phyloP scores from a whole-genome alignment of 352 stramenopile genomes.

The Halophytophthora batemanensis region DNA sequence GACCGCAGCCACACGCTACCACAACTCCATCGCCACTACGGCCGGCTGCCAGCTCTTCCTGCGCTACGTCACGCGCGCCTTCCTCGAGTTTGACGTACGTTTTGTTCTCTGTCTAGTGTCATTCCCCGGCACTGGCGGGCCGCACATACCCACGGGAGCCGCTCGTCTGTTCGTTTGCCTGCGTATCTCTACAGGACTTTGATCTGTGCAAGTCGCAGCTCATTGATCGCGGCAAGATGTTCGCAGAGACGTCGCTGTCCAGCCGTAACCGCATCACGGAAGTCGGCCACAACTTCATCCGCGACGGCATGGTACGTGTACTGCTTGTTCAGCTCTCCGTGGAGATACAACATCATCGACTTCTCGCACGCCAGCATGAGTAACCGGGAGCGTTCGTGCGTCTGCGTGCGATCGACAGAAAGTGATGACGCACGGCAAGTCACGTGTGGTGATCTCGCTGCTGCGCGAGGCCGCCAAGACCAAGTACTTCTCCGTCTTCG shows the following conservation, averaged over 20 bases:
- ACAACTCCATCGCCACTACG: conserved; percentile 89
- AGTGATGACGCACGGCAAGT: conserved; percentile 94
- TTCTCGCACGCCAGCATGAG: too few species aligned
- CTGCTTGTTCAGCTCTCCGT: neutral
- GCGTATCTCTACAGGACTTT: conserved; percentile 72
- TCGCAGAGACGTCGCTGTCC: conserved; percentile 90
- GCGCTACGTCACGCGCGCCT: conserved; percentile 91
- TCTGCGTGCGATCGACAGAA: conserved; percentile 27
- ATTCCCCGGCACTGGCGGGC: too few species aligned
- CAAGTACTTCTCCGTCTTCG: conserved; percentile 93
- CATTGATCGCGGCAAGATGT: conserved; percentile 90
- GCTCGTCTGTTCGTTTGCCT: neutral
- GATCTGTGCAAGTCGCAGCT: conserved; percentile 89
- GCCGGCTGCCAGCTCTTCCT: conserved; percentile 93
- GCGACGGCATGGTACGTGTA: conserved; percentile 82
- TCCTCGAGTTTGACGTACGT: conserved; percentile 84
- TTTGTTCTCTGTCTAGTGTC: too few species aligned
- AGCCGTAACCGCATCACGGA: conserved; percentile 92
- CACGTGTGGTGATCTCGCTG: conserved; percentile 89
- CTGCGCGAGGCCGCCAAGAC: conserved; percentile 89
- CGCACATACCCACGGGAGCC: too few species aligned
- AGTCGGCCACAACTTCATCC: conserved; percentile 93
- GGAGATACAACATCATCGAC: too few species aligned
- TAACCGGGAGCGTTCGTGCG: conserved; percentile 1
- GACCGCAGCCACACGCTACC: conserved; percentile 43